Conservation (phyloP, 768 basidiomycete species). For the Phylloporus arenicola region DNA sequence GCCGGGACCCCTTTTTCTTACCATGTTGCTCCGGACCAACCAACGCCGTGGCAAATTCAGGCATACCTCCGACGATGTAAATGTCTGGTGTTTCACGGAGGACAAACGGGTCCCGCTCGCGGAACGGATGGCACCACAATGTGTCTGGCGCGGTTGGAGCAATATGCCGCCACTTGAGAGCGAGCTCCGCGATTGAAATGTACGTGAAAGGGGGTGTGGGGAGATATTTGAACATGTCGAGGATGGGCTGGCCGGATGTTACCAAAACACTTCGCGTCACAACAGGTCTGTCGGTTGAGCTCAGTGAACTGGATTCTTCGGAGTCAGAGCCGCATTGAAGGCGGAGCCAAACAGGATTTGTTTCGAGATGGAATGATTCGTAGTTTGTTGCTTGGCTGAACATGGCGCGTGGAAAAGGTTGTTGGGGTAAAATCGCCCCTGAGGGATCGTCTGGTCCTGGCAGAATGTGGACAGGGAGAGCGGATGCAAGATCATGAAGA, state of each 20-base stretch:
- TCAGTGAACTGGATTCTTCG: constrained; percentile 14
- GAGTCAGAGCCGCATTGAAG: constrained; percentile 44
- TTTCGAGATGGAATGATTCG: constrained; percentile 68
- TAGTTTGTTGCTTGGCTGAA: constrained; percentile 58
- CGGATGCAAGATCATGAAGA: constrained; percentile 68
- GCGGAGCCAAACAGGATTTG: constrained; percentile 85
- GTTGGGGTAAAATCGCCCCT: constrained; percentile 87
- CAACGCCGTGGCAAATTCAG: constrained; percentile 70
- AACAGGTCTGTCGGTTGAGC: constrained; percentile 11
- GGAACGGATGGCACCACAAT: constrained; percentile 96
- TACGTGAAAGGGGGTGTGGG: constrained; percentile 65
- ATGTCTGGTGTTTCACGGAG: constrained; percentile 81
- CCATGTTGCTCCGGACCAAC: constrained; percentile 38
- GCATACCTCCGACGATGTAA: constrained; percentile 91
- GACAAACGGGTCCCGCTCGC: constrained; percentile 83
- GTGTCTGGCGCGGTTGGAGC: constrained; percentile 99
- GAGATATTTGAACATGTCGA: constrained; percentile 95
- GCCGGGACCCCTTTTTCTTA: constrained; percentile 26
- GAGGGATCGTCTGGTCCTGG: constrained; percentile 88
- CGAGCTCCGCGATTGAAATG: constrained; percentile 67
- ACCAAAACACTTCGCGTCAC: constrained; percentile 60
- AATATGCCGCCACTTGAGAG: constrained; percentile 90
- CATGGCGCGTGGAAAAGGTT: constrained; percentile 88
- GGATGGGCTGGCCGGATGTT: constrained; percentile 89
- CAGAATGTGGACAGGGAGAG: constrained; percentile 81